Evolutionary conservation across 2,329 filamentous ascomycete genomes (phyloP).

Genomic region (Calonectria multiphialidica): DNA sequence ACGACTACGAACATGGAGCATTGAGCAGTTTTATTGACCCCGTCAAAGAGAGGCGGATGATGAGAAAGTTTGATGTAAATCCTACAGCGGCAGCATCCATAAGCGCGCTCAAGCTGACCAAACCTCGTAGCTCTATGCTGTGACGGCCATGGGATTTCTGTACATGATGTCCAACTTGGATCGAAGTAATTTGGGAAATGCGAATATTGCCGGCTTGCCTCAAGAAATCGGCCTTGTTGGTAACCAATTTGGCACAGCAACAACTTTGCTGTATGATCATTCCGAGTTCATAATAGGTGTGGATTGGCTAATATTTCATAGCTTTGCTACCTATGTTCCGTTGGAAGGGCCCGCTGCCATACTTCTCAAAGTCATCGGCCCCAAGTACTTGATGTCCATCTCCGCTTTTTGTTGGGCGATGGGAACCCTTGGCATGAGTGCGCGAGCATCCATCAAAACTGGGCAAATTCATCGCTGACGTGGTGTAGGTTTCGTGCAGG

Average conservation of each 20-base stretch:
- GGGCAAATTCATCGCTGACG: background rate
- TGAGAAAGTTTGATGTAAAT: conserved; percentile 42
- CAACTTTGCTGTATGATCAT: conserved; percentile 36
- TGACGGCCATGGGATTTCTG: conserved; percentile 39
- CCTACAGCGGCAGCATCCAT: background rate
- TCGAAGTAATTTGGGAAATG: conserved; percentile 45
- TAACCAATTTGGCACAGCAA: conserved; percentile 46
- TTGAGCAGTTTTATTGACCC: conserved; percentile 26
- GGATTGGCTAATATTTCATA: background rate
- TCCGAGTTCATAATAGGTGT: background rate
- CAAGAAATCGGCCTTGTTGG: conserved; percentile 45
- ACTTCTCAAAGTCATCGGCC: conserved; percentile 45
- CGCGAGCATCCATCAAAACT: background rate
- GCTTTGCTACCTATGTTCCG: conserved; percentile 48
- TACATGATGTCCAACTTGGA: conserved; percentile 49
- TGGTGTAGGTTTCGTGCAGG: conserved; percentile 24
- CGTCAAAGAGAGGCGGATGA: conserved; percentile 35
- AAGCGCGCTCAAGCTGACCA: background rate
- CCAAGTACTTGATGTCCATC: conserved; percentile 43
- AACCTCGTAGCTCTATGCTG: conserved; percentile 21
- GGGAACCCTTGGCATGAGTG: conserved; percentile 35
- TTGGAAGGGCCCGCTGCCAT: conserved; percentile 47
- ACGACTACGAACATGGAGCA: conserved; percentile 25
- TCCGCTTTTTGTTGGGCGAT: conserved; percentile 34
- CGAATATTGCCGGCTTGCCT: conserved; percentile 45